Evolutionary conservation across 1,284 basidiomycete genomes (phyloP).

Genomic region (Sanguinoderma infundibulare): DNA sequence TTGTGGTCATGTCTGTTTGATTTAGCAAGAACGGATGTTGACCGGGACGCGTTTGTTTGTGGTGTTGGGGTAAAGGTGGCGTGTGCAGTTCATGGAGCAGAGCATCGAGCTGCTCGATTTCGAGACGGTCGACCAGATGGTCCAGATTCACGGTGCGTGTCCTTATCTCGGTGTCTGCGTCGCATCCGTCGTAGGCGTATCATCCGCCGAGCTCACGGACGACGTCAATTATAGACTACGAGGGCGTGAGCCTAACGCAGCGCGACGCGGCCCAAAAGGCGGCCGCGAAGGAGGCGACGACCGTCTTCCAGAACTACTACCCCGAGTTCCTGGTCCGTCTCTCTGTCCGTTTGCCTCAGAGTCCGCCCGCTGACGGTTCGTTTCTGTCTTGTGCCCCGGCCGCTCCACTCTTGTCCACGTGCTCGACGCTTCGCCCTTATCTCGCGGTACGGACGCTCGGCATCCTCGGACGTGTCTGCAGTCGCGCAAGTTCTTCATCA

Average conservation of each 20-base stretch:
- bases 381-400: background rate
- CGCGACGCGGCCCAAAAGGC: slow-evolving; percentile 77
- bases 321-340: slow-evolving; percentile 73
- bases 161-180: background rate
- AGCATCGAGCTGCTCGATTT: slow-evolving; percentile 70
- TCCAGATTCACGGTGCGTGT: slow-evolving; percentile 71
- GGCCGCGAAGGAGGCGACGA: slow-evolving; percentile 71
- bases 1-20: slow-evolving; percentile 58
- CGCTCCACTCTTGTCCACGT: background rate
- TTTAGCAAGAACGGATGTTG: background rate
- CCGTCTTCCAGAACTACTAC: slow-evolving; percentile 75
- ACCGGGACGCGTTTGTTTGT: background rate
- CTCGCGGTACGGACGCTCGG: background rate
- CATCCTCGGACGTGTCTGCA: slow-evolving; percentile 29
- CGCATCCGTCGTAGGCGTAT: background rate
- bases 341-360: background rate
- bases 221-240: slow-evolving; percentile 58
- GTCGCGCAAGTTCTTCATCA: slow-evolving; percentile 80
- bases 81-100: slow-evolving; percentile 76
- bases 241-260: slow-evolving; percentile 59
- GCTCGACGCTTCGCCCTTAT: background rate
- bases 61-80: slow-evolving; percentile 63
- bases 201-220: background rate
- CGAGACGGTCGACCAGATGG: slow-evolving; percentile 69
- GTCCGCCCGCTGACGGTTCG: background rate